Conservation (phyloP, 129 eudicot species). For the Flaveria trinervia region DNA sequence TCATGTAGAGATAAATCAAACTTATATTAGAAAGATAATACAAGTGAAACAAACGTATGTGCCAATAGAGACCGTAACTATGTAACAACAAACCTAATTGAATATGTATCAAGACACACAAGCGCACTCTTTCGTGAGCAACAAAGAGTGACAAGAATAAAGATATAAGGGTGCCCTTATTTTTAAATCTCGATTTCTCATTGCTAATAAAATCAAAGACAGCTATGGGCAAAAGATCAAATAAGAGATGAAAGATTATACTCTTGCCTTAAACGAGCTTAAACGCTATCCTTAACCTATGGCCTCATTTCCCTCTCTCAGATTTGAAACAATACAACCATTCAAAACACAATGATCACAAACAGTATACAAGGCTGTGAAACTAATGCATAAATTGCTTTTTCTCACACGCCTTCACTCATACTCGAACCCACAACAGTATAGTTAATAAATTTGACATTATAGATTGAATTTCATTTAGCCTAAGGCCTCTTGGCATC, state of each 20-base stretch:
- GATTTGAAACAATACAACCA: not conserved
- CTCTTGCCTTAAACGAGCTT: not conserved
- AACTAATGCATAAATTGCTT: not conserved
- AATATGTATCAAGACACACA: not conserved
- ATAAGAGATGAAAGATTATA: not conserved
- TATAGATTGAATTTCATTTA: not conserved
- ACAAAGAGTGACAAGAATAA: not conserved
- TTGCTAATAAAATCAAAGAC: not conserved
- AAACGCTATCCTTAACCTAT: not conserved
- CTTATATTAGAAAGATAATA: not conserved
- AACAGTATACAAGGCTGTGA: not conserved
- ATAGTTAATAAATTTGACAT: not conserved
- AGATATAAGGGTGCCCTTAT: not conserved
- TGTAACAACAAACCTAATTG: not conserved
- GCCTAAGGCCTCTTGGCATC: not conserved
- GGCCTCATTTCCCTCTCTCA: slow-evolving; percentile 5
- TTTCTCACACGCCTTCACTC: not conserved
- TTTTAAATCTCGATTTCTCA: not conserved
- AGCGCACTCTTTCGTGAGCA: not conserved
- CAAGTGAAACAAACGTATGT: not conserved
- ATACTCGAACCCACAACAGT: not conserved
- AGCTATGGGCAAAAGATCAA: not conserved
- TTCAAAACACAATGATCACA: not conserved
- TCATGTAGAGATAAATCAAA: not conserved
- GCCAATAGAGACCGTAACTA: not conserved